phyloP scores from a whole-genome alignment of 2,329 filamentous ascomycete genomes.

The Penicillium aurantiogriseum region DNA sequence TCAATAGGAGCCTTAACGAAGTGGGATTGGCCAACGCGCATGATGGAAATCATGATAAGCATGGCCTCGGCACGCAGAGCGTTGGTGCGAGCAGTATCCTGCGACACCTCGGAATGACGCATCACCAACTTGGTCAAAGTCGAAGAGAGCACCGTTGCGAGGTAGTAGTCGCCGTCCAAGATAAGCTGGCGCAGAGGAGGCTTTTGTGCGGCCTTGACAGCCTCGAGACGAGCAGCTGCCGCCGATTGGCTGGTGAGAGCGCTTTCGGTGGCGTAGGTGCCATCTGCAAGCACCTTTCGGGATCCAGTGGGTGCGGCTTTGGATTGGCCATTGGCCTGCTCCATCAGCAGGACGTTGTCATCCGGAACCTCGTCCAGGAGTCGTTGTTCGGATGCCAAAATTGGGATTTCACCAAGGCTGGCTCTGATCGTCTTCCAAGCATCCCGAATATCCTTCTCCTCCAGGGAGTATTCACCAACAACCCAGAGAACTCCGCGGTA shows the following conservation, averaged over 20 bases:
- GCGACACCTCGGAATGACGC: conserved; percentile 90
- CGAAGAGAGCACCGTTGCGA: conserved; percentile 90
- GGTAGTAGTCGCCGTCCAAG: conserved; percentile 94
- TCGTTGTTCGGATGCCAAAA: conserved; percentile 89
- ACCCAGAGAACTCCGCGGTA: conserved; percentile 98
- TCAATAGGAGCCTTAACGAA: conserved; percentile 98
- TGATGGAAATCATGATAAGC: conserved; percentile 99
- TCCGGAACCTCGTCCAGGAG: conserved; percentile 80
- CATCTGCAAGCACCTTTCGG: conserved; percentile 88
- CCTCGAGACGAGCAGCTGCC: conserved; percentile 85
- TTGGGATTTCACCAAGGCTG: conserved; percentile 94
- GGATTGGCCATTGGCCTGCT: conserved; percentile 76
- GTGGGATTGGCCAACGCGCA: conserved; percentile 96
- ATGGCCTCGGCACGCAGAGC: conserved; percentile 94
- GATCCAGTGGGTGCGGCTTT: conserved; percentile 81
- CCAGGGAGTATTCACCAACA: conserved; percentile 92
- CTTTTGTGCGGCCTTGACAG: conserved; percentile 95
- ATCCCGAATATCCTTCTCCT: conserved; percentile 90
- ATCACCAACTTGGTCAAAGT: conserved; percentile 97
- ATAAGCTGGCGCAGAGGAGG: conserved; percentile 92
- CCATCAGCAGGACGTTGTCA: conserved; percentile 61
- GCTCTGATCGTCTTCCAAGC: conserved; percentile 95
- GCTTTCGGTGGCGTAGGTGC: conserved; percentile 95
- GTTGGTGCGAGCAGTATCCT: conserved; percentile 83
- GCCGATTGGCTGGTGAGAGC: conserved; percentile 91